A percentile compares a stretch with the other conserved stretches of the same genome.
These are phyloP conservation scores for Debaryomyces sp. DNA, from an alignment of 1,139 yeast species.

Conservation along the genomic window DNA sequence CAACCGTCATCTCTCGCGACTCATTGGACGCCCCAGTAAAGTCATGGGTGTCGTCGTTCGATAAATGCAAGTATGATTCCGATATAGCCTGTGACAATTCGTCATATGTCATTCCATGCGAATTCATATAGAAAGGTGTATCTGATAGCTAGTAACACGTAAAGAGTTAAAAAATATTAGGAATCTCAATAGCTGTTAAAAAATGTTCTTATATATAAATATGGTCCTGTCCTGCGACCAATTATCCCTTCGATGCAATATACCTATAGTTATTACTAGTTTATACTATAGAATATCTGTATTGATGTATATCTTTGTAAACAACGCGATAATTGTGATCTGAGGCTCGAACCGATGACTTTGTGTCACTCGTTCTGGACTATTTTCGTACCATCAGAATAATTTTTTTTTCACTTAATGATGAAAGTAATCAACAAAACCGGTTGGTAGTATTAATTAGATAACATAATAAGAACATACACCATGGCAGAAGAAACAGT, in stretches of 20 bases:
- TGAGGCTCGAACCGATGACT: constrained; percentile 6
- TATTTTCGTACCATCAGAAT: not conserved
- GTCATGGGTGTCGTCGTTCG: constrained; percentile 24
- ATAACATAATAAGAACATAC: not conserved
- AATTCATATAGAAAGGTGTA: constrained; percentile 9
- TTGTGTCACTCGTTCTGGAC: constrained; percentile 4
- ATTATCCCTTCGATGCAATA: not conserved
- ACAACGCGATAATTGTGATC: constrained; percentile 17
- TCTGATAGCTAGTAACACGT: constrained; percentile 4
- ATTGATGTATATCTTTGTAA: constrained; percentile 15
- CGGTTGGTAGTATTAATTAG: not conserved
- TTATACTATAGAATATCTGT: not conserved
- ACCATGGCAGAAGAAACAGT: constrained; percentile 24
- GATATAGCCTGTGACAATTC: constrained; percentile 29
- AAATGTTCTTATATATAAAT: not conserved
- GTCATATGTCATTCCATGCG: constrained; percentile 14
- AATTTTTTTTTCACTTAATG: not conserved
- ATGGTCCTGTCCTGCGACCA: not conserved
- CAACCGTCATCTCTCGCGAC: constrained; percentile 10
- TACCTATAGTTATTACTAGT: not conserved
- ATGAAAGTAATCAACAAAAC: not conserved
- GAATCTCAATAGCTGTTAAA: constrained; percentile 6
- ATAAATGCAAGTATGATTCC: constrained; percentile 33
- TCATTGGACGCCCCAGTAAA: constrained; percentile 15
- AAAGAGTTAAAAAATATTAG: constrained; percentile 1